Evolutionary conservation across 129 eudicot genomes (phyloP), one percentile per base, ranked within the genome.

Genomic region (Deinandra increscens): DNA sequence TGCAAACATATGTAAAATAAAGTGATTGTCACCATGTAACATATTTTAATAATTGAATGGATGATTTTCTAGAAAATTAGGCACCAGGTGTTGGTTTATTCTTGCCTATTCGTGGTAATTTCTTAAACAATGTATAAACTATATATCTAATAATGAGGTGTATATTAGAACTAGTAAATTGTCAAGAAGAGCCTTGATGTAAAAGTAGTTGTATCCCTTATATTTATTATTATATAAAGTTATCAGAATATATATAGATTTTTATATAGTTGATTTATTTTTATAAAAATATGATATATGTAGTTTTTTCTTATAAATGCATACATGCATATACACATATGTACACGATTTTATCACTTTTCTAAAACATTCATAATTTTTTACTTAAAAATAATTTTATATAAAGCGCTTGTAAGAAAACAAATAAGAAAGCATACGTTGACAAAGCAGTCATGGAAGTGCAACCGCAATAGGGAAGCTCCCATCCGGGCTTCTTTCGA

Each of bases 361-460:
- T n/a, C n/a, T n/a, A n/a, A n/a, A n/a, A n/a, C n/a, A n/a, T n/a
- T n/a, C n/a, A n/a, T 26, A 26, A 26, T 26, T 26, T 3, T 26
- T 26, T 26, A 26, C 31, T 26, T 26, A 26, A 26, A 26, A 26
- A 26, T 26, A 3, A 3, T 26, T 26, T 46, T 36, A 2, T 7
- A 10, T 37, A 42, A 37, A 17, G 8, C 17, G n/a, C n/a, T n/a
- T n/a, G n/a, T 8, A 8, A 23, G 58, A 42, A 44, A 23, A 3
- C 2, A 7, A 15, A 59, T 12, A 72, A 5, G 54, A 34, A 20
- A 34, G 9, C 17, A 80, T 91, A 91, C 97, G 23, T 91, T 87
- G 44, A 87, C 96, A 64, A 87, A 91, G 84, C 97, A 91, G 51
- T 91, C 97, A 56, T 91, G 96, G 80, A 91, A 91, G 76, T 85